Percentiles rank a stretch among this genome's conserved stretches.
phyloP scores from a whole-genome alignment of 495 filamentous ascomycete genomes.

The Monascus purpureus region DNA sequence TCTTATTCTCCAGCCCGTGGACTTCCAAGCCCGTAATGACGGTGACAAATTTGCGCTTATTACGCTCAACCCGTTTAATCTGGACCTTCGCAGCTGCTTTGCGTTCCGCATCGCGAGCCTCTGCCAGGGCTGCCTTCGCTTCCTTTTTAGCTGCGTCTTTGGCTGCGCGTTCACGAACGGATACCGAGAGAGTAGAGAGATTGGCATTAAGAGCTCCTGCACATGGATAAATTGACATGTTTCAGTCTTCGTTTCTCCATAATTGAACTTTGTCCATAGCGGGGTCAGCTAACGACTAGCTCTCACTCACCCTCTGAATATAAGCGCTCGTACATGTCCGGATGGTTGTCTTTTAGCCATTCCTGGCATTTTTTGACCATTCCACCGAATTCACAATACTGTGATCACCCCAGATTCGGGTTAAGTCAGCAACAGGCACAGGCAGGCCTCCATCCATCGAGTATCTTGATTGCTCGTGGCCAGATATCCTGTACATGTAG shows the following conservation, averaged over 20 bases:
- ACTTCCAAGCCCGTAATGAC: constrained; percentile 78
- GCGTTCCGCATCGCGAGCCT: constrained; percentile 62
- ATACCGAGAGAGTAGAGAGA: constrained; percentile 70
- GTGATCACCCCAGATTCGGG: constrained; percentile 19
- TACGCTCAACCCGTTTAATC: constrained; percentile 94
- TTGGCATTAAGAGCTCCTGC: constrained; percentile 71
- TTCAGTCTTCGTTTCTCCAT: background rate
- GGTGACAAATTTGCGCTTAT: constrained; percentile 94
- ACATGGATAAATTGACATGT: constrained; percentile 1
- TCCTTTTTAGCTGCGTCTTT: constrained; percentile 93
- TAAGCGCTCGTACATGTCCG: constrained; percentile 56
- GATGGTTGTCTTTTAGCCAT: constrained; percentile 70
- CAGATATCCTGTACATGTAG: too few species aligned
- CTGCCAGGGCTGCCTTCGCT: constrained; percentile 73
- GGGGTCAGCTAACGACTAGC: too few species aligned
- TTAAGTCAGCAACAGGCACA: too few species aligned
- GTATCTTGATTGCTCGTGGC: too few species aligned
- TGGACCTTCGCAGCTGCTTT: constrained; percentile 67
- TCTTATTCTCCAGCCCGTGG: constrained; percentile 86
- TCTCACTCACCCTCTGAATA: constrained; percentile 75
- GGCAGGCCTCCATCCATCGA: too few species aligned
- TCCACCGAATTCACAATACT: constrained; percentile 98
- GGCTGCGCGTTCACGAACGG: constrained; percentile 79
- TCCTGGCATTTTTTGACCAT: constrained; percentile 97
- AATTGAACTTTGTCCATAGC: too few species aligned